Conservation (phyloP, 2,329 filamentous ascomycete species). For the Simplicillium aogashimaense region DNA sequence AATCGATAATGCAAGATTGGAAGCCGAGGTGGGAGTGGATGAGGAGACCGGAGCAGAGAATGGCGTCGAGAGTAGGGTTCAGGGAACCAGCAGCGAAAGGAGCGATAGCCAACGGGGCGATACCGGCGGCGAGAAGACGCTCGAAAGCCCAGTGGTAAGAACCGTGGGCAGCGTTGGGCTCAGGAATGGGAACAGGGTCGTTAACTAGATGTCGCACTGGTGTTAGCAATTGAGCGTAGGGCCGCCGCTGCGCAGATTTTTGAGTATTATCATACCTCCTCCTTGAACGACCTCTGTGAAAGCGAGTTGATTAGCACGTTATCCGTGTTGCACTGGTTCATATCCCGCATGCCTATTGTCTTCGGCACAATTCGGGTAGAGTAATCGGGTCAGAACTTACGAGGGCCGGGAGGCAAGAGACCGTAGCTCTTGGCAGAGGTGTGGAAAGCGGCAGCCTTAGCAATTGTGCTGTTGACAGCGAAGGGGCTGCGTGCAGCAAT, state of each 20-base stretch:
- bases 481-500: constrained; percentile 22
- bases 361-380: background rate
- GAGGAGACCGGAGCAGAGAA: constrained; percentile 73
- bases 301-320: constrained; percentile 29
- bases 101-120: constrained; percentile 79
- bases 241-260: background rate
- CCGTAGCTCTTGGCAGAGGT: constrained; percentile 65
- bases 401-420: constrained; percentile 78
- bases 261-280: constrained; percentile 45
- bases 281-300: constrained; percentile 62
- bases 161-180: constrained; percentile 68
- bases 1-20: constrained; percentile 83
- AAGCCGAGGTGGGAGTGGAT: constrained; percentile 96
- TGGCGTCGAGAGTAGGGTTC: constrained; percentile 79
- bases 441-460: constrained; percentile 67
- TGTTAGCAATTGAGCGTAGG: constrained; percentile 1
- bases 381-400: constrained; percentile 40
- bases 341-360: background rate
- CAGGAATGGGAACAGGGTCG: constrained; percentile 69
- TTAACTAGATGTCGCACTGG: constrained; percentile 51
- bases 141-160: constrained; percentile 99
- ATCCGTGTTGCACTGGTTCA: background rate
- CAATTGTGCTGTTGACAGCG: constrained; percentile 8
- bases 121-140: constrained; percentile 67
- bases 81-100: constrained; percentile 88